Evolutionary conservation across 441 rosid genomes (phyloP), one percentile per base, ranked within the genome.

Genomic region (Jatropha multifida): DNA sequence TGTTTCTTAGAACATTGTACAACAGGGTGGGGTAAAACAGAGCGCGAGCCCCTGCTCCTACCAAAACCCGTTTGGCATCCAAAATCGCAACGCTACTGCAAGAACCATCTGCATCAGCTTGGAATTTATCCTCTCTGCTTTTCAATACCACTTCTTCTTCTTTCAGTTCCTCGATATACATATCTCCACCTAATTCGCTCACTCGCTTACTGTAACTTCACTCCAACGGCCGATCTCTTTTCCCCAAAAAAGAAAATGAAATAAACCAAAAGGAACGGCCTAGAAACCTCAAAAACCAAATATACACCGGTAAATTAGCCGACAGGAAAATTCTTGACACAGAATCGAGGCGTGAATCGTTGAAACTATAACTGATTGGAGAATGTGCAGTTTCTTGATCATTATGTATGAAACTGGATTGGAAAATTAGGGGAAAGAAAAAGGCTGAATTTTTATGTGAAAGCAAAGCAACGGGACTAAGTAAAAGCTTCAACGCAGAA

Each of bases 1-100:
- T 85, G 82, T 85, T 88, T 74, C 92, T 84, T 11, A 86, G 65
- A 75, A 85, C 80, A 75, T 89, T 89, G 72, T 86, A 87, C 46
- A 89, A 59, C 73, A 89, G 73, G 3, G 93, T 87, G 7, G 91
- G 91, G 62, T 89, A 89, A 79, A 89, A 89, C 40, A 89, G 79
- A 54, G 80, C 75, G 8, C 92, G 88, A 84, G 87, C 88, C 27
- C 88, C 92, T 0, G 86, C 93, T 73, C 91, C 93, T 3, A 87
- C 83, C 78, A 89, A 70, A 64, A 77, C 85, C 62, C 85, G 75
- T 68, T 85, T 89, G 15, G 85, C 88, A 60, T 81, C 85, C 71
- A 70, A 82, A 65, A 67, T 63, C 42, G 73, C 76, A 37, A 69
- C 54, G 37, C 52, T 73, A 44, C 72, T 70, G 55, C 67, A 72